Evolutionary conservation across 2,329 filamentous ascomycete species (phyloP), one percentile per base, ranked within the genome.

Genomic region (Calcarisporium arbuscula): DNA sequence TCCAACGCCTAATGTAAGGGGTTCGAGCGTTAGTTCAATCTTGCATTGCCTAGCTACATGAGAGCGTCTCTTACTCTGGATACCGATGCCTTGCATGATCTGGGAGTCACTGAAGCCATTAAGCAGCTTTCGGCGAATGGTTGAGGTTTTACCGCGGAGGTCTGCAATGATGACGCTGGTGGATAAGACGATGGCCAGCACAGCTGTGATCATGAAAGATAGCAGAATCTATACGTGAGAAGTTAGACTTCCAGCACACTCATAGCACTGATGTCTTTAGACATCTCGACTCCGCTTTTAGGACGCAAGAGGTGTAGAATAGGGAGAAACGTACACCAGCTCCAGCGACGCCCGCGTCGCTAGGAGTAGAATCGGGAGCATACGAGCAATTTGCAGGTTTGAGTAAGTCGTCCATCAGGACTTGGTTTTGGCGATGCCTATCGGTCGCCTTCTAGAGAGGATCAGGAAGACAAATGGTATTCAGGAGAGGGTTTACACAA

Each of bases 101-200:
- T 83, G 78, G 50, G 82, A 78, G 56, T 84, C 79, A 14, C 72
- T 77, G 58, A 81, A 77, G 41, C 74, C 69, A 50, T 72, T 74
- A 31, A 84, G 70, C 3, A 84, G 64, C 52, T 81, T 82, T 33
- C 79, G 75, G 15, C 68, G 64, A 32, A 82, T 71, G 28, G 65
- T 64, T 15, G 71, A 70, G 9, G 64, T 61, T 34, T 61, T 64
- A 37, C 59, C 62, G 19, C 64, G 58, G 15, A 66, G 52, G 41
- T 78, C 73, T 36, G 70, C 65, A 34, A 80, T 50, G 38, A 82
- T 66, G 38, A 82, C 72, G 38, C 65, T 68, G 23, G 65, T 61
- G 41, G 68, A 71, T 38, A 82, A 60, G 35, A 68, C 38, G 36
- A 82, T 61, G 19, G 77, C 68, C 34, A 81, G 51, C 35, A 58